Conservation (phyloP, 108 stramenopile species). For the Aurantiochytrium sp. region DNA sequence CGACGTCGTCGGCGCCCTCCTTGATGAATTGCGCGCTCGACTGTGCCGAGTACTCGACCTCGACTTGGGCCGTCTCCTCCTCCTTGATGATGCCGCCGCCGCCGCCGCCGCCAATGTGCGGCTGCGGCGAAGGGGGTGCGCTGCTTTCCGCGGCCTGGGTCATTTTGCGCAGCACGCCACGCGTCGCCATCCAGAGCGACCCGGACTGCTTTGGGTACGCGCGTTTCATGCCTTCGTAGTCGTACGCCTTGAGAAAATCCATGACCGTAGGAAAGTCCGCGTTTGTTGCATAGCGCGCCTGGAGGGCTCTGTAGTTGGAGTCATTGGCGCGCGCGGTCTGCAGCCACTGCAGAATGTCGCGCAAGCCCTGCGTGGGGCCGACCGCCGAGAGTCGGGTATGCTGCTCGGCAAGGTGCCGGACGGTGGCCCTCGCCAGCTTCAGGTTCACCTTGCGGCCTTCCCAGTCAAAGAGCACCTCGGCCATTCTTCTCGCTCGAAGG, state of each 20-base stretch:
- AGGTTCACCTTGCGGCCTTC: slow-evolving; percentile 13
- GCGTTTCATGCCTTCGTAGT: background rate
- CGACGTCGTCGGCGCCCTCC: slow-evolving; percentile 2
- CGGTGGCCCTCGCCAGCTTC: background rate
- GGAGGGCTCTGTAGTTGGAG: background rate
- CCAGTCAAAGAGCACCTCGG: slow-evolving; percentile 8
- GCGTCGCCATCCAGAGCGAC: slow-evolving; percentile 10
- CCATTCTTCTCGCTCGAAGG: too few relatives aligned
- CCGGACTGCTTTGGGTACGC: slow-evolving; percentile 10
- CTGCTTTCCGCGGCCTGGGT: background rate
- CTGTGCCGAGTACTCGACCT: background rate
- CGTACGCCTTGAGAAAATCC: slow-evolving; percentile 1
- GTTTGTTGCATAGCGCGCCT: background rate
- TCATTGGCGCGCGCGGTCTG: background rate
- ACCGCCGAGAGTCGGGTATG: background rate
- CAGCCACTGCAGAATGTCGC: slow-evolving; percentile 7
- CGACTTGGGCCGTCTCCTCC: background rate
- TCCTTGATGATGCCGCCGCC: too few relatives aligned
- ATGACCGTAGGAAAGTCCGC: slow-evolving; percentile 8
- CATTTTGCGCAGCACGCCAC: background rate
- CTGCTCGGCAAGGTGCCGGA: background rate
- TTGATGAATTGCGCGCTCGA: background rate
- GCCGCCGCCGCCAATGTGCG: background rate
- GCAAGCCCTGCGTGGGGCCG: slow-evolving; percentile 21
- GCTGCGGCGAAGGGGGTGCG: background rate